Percentiles rank a stretch among this genome's conserved stretches.
These are phyloP conservation scores for Pseudonitzschia multistriata DNA, from an alignment of 108 stramenopile genomes.

Conservation along the genomic window DNA sequence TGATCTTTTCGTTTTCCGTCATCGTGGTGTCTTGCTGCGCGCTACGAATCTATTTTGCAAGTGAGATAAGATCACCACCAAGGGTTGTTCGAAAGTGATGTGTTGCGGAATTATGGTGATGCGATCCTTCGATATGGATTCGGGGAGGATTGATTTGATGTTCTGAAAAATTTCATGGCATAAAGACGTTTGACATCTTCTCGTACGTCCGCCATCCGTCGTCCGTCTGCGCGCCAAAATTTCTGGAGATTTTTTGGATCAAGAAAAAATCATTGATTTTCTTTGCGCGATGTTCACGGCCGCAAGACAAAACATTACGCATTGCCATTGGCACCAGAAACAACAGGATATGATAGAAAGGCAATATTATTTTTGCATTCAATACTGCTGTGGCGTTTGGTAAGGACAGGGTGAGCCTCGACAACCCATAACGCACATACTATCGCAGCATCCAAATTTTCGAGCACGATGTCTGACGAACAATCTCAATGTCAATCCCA, in stretches of 20 bases:
- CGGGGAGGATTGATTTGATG: background rate
- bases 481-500: background rate
- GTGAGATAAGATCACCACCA: background rate
- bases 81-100: background rate
- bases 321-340: no score
- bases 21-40: background rate
- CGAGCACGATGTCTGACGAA: background rate
- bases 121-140: background rate
- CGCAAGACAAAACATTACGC: no score
- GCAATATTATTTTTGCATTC: no score
- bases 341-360: no score
- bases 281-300: no score
- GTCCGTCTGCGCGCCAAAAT: background rate
- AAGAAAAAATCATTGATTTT: background rate
- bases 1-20: slow-evolving; percentile 20
- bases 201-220: slow-evolving; percentile 6
- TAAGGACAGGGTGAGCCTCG: no score
- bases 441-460: no score
- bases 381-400: no score
- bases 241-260: background rate
- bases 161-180: slow-evolving; percentile 7
- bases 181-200: background rate
- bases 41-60: background rate
- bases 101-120: background rate
- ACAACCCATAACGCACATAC: no score